phyloP scores from a whole-genome alignment of 2,329 filamentous ascomycete genomes.

The Gyromitra esculenta region DNA sequence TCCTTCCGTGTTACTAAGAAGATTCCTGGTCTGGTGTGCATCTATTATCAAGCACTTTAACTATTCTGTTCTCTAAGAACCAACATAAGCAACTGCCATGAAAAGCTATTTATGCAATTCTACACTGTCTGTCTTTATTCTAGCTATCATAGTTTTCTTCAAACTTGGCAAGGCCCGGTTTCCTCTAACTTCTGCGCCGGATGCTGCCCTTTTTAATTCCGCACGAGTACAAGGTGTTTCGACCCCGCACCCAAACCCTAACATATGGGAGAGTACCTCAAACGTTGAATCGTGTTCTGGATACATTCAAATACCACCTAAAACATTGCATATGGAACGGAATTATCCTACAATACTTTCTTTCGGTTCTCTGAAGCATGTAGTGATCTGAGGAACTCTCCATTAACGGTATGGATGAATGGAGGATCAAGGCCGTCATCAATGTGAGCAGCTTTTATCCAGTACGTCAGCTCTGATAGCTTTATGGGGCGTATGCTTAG shows the following conservation, averaged over 20 bases:
- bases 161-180: constrained; percentile 3
- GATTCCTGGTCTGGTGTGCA: neutral
- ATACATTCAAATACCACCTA: constrained; percentile 68
- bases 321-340: constrained; percentile 59
- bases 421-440: constrained; percentile 68
- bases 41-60: neutral
- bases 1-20: neutral
- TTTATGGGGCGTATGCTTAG: neutral
- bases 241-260: constrained; percentile 11
- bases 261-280: constrained; percentile 68
- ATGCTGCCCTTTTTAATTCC: constrained; percentile 12
- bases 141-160: neutral
- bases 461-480: neutral
- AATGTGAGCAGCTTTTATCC: neutral
- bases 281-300: constrained; percentile 69
- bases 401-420: constrained; percentile 71
- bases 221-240: constrained; percentile 5
- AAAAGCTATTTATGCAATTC: neutral
- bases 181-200: neutral
- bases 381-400: constrained; percentile 66
- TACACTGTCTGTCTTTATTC: neutral
- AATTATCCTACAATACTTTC: constrained; percentile 71
- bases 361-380: constrained; percentile 73
- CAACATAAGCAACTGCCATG: neutral
- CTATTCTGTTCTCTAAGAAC: neutral